Conservation (phyloP, 805 yeast species). For the Dipodascus geniculatus region DNA sequence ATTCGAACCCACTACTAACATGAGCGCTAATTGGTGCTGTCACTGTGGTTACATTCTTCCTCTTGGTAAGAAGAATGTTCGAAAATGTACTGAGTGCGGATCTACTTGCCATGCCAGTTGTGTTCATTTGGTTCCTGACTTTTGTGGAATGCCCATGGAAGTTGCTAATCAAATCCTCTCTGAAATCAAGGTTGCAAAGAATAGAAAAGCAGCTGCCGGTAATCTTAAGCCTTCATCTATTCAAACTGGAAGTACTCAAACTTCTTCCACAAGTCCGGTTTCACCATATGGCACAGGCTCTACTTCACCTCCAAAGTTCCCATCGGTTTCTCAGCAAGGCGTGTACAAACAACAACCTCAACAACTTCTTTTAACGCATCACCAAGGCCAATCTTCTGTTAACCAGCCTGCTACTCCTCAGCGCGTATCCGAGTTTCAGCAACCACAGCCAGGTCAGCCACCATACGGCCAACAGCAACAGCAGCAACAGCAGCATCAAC, state of each 20-base stretch:
- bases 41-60: constrained; percentile 97
- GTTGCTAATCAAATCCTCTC: constrained; percentile 82
- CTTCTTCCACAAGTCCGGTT: neutral
- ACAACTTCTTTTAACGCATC: constrained; percentile 3
- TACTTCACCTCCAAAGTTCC: constrained; percentile 6
- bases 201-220: constrained; percentile 17
- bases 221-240: constrained; percentile 8
- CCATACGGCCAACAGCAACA: constrained; percentile 11
- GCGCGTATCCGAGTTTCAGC: constrained; percentile 15
- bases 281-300: constrained; percentile 15
- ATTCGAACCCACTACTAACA: constrained; percentile 81
- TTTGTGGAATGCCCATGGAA: constrained; percentile 98
- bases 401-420: constrained; percentile 9
- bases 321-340: neutral
- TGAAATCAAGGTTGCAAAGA: constrained; percentile 68
- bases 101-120: constrained; percentile 90
- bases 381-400: constrained; percentile 4
- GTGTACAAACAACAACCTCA: neutral
- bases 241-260: constrained; percentile 15
- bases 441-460: constrained; percentile 20
- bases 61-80: constrained; percentile 84
- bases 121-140: constrained; percentile 91
- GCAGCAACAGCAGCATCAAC: constrained; percentile 11
- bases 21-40: constrained; percentile 98
- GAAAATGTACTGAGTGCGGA: constrained; percentile 85